Evolutionary conservation across 2,329 filamentous ascomycete species (phyloP).

Genomic region (Alternaria sp.): DNA sequence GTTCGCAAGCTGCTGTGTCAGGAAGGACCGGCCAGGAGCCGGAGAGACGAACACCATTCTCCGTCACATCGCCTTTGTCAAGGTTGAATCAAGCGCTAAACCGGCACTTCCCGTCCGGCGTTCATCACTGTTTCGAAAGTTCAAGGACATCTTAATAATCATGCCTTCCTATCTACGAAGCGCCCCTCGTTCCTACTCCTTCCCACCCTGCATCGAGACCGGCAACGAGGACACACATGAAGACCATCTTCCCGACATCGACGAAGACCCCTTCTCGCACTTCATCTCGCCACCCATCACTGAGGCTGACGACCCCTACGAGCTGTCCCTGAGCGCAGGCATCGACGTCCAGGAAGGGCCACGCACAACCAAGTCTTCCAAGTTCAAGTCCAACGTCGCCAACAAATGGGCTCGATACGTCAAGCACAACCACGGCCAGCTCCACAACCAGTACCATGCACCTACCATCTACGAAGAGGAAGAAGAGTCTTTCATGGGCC

Average conservation of each 20-base stretch:
- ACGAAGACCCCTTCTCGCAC: slow-evolving; percentile 56
- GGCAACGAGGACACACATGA: slow-evolving; percentile 32
- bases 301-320: slow-evolving; percentile 54
- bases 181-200: slow-evolving; percentile 46
- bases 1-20: slow-evolving; percentile 31
- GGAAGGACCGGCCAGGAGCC: slow-evolving; percentile 46
- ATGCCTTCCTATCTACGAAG: slow-evolving; percentile 49
- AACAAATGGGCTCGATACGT: slow-evolving; percentile 55
- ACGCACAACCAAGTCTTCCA: slow-evolving; percentile 45
- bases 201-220: slow-evolving; percentile 46
- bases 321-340: slow-evolving; percentile 52
- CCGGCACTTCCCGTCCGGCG: slow-evolving; percentile 35
- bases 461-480: slow-evolving; percentile 41
- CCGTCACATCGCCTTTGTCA: slow-evolving; percentile 33
- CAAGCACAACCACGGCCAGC: slow-evolving; percentile 44
- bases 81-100: slow-evolving; percentile 38
- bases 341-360: slow-evolving; percentile 46
- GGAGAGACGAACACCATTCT: slow-evolving; percentile 31
- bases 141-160: slow-evolving; percentile 38
- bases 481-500: slow-evolving; percentile 51
- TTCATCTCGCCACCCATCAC: slow-evolving; percentile 53
- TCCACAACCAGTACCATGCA: slow-evolving; percentile 47
- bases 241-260: slow-evolving; percentile 50
- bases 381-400: slow-evolving; percentile 52
- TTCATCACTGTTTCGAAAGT: slow-evolving; percentile 30